Evolutionary conservation across 1,284 basidiomycete genomes (phyloP), one percentile per base, ranked within the genome.

Genomic region (Meira nashicola): DNA sequence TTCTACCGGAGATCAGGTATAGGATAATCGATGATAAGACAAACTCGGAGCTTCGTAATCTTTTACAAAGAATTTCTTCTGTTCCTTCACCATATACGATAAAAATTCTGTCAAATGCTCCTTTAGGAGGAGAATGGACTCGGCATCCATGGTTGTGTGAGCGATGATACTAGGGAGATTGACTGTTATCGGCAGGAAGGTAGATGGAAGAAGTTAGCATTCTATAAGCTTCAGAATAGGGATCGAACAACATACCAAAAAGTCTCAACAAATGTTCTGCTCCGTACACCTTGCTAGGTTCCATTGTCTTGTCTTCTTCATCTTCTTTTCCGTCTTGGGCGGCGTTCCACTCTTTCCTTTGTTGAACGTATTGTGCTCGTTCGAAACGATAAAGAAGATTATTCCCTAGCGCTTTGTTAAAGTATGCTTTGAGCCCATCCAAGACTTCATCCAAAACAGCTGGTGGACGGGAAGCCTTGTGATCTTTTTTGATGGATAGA

Each of bases 381-480:
- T 99, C 94, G 67, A 95, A 93, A 11, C 92, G 86, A 75, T 98
- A 99, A 0, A 97, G 83, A 33, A 99, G 83, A 78, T 91, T 93
- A 63, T 89, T 86, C 2, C 93, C 92, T 2, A 97, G 82, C 0
- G 90, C 87, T 51, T 82, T 90, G 79, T 98, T 92, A 78, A 98
- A 97, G 81, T 98, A 98, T 28, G 90, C 84, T 58, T 88, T 86
- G n/a, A 98, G 83, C 0, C 94, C 94, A 0, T 89, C 86, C 38
- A 92, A 82, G 55, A 97, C 87, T 39, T 93, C 93, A 21, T 87
- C 86, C 11, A 91, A 81, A 0, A 84, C 78, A 7, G 80, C 78
- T 0, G 80, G 77, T 79, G 69, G 88, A 49, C 80, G 28, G 5
- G 50, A 51, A 2, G 57, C 17, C 40, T 59, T 57, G n/a, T 38